Evolutionary conservation across 441 rosid species (phyloP).

Genomic region (Theobroma grandiflorum): DNA sequence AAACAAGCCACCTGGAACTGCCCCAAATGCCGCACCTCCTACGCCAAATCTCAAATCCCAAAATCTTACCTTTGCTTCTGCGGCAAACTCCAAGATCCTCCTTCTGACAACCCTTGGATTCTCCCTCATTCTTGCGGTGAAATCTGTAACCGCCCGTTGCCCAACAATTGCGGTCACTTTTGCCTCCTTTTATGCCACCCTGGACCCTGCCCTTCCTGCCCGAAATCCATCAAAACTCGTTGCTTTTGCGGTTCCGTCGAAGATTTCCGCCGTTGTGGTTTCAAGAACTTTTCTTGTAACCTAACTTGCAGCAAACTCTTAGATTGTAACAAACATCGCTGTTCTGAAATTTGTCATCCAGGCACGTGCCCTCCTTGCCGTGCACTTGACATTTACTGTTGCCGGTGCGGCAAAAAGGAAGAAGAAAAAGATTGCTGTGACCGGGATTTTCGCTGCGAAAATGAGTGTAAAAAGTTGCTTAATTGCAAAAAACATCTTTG

Average conservation of each 20-base stretch:
- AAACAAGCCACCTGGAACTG: slow-evolving; percentile 76
- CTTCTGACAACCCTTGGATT: slow-evolving; percentile 80
- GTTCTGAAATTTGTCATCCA: slow-evolving; percentile 74
- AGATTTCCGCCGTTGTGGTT: slow-evolving; percentile 80
- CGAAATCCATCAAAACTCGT: slow-evolving; percentile 60
- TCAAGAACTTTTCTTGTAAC: slow-evolving; percentile 68
- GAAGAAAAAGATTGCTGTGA: slow-evolving; percentile 79
- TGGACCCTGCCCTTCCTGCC: slow-evolving; percentile 91
- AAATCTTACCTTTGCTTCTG: slow-evolving; percentile 78
- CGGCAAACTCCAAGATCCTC: slow-evolving; percentile 74
- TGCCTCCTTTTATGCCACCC: slow-evolving; percentile 91
- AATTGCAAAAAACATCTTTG: slow-evolving; percentile 84
- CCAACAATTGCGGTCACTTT: slow-evolving; percentile 72
- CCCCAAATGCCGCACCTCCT: slow-evolving; percentile 84
- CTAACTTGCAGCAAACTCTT: slow-evolving; percentile 49
- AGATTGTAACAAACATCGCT: slow-evolving; percentile 68
- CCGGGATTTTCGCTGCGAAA: slow-evolving; percentile 75
- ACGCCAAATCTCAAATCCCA: slow-evolving; percentile 63
- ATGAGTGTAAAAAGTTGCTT: slow-evolving; percentile 61
- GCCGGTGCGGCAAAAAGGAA: slow-evolving; percentile 64
- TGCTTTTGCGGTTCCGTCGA: slow-evolving; percentile 75
- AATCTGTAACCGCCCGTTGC: slow-evolving; percentile 68
- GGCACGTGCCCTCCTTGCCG: slow-evolving; percentile 79
- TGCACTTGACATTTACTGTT: slow-evolving; percentile 57
- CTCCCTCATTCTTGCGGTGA: slow-evolving; percentile 95